Conservation (phyloP, 23 red algal species). For the Chondrus crispus region DNA sequence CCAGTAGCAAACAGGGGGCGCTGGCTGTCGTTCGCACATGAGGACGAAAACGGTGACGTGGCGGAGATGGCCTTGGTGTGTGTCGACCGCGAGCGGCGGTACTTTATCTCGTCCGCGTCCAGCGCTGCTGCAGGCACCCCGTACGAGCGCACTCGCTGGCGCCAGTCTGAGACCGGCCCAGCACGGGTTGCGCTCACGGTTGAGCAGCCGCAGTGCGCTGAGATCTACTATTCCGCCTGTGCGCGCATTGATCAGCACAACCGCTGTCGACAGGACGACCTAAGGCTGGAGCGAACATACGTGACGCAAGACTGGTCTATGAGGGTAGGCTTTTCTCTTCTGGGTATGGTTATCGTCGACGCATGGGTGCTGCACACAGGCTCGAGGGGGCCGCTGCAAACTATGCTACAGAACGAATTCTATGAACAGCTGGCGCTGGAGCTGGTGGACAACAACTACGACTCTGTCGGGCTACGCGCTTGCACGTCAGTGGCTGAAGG, state of each 20-base stretch:
- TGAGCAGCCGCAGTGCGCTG: background rate
- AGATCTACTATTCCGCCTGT: constrained; percentile 1
- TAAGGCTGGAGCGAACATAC: background rate
- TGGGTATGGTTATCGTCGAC: constrained; percentile 8
- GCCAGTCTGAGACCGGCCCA: background rate
- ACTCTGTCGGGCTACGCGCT: background rate
- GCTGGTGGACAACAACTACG: constrained; percentile 10
- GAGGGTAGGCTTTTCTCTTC: background rate
- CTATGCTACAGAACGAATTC: background rate
- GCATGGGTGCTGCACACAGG: constrained; percentile 1
- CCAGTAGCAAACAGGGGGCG: background rate
- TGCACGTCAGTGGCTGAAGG: no score
- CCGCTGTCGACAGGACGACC: constrained; percentile 5
- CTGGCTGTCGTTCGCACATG: background rate
- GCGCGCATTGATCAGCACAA: constrained; percentile 27
- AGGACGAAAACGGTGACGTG: background rate
- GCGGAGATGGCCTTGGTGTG: constrained; percentile 15
- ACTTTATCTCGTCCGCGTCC: background rate
- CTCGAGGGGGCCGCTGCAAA: background rate
- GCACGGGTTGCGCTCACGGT: background rate
- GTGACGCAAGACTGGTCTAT: constrained; percentile 5
- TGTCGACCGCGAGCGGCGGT: constrained; percentile 13
- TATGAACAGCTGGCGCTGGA: background rate
- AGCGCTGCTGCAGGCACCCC: background rate
- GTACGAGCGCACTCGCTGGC: background rate